These are phyloP conservation scores for Pyrenopolyporus hunteri DNA, from an alignment of 495 filamentous ascomycete species.

Conservation along the genomic window DNA sequence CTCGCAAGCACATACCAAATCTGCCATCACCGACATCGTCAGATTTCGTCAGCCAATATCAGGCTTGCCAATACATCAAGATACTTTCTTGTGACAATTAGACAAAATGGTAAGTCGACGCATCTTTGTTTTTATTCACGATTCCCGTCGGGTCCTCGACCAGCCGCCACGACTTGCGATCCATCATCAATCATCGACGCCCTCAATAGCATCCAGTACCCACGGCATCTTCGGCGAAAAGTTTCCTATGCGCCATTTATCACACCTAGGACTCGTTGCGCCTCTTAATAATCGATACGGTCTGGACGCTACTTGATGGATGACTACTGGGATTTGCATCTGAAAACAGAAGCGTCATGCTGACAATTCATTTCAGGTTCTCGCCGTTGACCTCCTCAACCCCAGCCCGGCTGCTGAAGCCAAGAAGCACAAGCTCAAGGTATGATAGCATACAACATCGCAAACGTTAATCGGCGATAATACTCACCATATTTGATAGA, in stretches of 20 bases:
- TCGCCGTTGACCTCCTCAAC: conserved; percentile 99
- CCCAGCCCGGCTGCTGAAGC: conserved; percentile 93
- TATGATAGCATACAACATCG: conserved; percentile 57
- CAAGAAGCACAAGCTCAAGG: conserved; percentile 99
- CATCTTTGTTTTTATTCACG: conserved; percentile 34
- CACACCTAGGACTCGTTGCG: neutral
- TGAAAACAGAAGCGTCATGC: conserved; percentile 31
- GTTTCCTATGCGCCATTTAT: neutral
- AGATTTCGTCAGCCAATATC: conserved; percentile 53
- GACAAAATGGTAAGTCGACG: conserved; percentile 64
- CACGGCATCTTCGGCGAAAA: neutral
- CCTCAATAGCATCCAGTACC: neutral
- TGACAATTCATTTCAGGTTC: conserved; percentile 69
- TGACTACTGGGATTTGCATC: conserved; percentile 3
- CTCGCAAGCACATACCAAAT: conserved; percentile 53
- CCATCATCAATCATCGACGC: conserved; percentile 15
- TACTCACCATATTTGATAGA: conserved; percentile 58
- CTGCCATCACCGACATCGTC: conserved; percentile 46
- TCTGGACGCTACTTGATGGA: neutral
- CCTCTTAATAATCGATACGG: neutral
- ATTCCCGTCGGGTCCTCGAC: conserved; percentile 5
- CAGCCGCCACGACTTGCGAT: conserved; percentile 1
- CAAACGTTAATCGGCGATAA: neutral
- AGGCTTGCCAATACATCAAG: conserved; percentile 52
- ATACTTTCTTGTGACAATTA: conserved; percentile 47